Evolutionary conservation across 805 yeast species (phyloP), one percentile per base, ranked within the genome.

Genomic region (Wickerhamiella australiensis): DNA sequence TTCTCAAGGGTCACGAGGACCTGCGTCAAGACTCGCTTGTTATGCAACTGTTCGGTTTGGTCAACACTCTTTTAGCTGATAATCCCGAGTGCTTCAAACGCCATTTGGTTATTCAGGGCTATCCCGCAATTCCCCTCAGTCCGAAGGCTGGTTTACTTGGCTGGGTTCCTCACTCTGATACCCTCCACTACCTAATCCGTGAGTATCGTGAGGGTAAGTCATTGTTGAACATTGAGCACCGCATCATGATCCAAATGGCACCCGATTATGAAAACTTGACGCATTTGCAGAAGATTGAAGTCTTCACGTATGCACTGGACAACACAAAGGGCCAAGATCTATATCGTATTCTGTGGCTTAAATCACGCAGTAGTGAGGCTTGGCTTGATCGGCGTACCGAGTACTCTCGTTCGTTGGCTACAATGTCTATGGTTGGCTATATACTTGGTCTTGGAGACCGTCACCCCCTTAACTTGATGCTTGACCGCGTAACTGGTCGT

Each of bases 401-500:
- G 1, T 92, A 92, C 61, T 90, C 97, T 0, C 73, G 98, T 51
- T 92, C 97, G 0, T 71, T 92, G 55, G 98, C 98, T 0, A 96
- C 86, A 4, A 94, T 92, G 97, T 90, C 97, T 0, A 92, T 92
- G 96, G 95, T 83, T 40, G 99, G 99, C 1, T 92, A 92, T 64
- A 90, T 92, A 49, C 71, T 92, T 21, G 99, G 99, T 12, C 72
- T 92, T 18, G 99, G 99, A 53, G 99, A 92, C 64, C 78, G 99
- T 54, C 99, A 92, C 66, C 98, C 98, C 23, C 85, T 96, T 26
- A 92, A 92, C 61, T 74, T 92, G 67, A 85, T 92, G 96, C 76
- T 92, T 67, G 95, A 90, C 64, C 72, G 96, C 54, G 77, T 82
- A 46, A 86, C 97, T 0, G 99, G 99, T 53, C 87, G 90, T 61